Evolutionary conservation across 768 basidiomycete genomes (phyloP).

Genomic region (Flagelloscypha sp.): DNA sequence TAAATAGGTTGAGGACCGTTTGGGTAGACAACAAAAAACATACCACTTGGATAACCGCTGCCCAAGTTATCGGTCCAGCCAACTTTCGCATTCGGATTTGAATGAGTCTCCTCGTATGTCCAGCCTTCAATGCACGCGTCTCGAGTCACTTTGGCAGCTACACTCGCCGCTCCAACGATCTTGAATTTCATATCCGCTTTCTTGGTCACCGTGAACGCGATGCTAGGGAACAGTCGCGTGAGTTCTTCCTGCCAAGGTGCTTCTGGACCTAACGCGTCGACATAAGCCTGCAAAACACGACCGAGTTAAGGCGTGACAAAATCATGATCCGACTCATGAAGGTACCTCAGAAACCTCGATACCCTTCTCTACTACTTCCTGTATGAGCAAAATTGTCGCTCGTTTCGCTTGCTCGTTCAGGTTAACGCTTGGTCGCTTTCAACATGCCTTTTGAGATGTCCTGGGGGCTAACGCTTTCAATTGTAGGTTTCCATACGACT

Average conservation of each 20-base stretch:
- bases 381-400: conserved; percentile 83
- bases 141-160: conserved; percentile 96
- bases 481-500: not conserved
- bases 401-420: conserved; percentile 84
- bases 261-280: conserved; percentile 89
- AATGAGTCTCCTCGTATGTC: conserved; percentile 60
- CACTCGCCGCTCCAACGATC: conserved; percentile 93
- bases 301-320: not conserved
- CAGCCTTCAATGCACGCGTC: conserved; percentile 86
- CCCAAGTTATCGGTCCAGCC: conserved; percentile 41
- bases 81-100: conserved; percentile 21
- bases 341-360: conserved; percentile 71
- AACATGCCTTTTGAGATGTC: conserved; percentile 92
- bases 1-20: not conserved
- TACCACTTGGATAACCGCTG: conserved; percentile 89
- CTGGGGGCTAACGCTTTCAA: conserved; percentile 57
- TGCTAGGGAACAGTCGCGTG: conserved; percentile 70
- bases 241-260: conserved; percentile 81
- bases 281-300: conserved; percentile 61
- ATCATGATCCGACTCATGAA: too few relatives aligned
- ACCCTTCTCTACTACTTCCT: conserved; percentile 73
- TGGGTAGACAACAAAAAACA: conserved; percentile 7
- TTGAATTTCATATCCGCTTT: conserved; percentile 97
- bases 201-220: conserved; percentile 79
- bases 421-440: conserved; percentile 69